Evolutionary conservation across 192 early-diverging fungal genomes (phyloP).

Genomic region (Rhizophagus prolifer): DNA sequence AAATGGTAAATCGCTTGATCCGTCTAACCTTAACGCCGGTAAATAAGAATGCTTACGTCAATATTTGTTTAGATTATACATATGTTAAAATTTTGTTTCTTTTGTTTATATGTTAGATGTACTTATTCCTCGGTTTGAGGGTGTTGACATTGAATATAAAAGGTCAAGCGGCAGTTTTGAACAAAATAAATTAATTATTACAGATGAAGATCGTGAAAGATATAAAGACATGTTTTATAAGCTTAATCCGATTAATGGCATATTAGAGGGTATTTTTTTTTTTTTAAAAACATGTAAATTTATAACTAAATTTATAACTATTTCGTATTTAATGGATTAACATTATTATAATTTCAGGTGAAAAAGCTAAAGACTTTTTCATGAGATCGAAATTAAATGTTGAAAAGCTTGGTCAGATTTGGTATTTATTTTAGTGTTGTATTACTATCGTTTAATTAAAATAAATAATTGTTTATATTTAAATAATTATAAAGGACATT

Average conservation of each 20-base stretch:
- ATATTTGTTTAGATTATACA: neutral
- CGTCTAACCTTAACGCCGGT: conserved; percentile 46
- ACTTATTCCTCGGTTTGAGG: conserved; percentile 62
- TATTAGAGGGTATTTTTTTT: conserved; percentile 29
- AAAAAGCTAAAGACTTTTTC: conserved; percentile 73
- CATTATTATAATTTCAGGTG: conserved; percentile 49
- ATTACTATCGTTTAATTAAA: too few species aligned
- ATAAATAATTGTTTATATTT: neutral
- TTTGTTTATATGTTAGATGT: conserved; percentile 32
- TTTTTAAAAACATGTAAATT: too few species aligned
- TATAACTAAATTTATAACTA: conserved; percentile 5
- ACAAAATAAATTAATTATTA: conserved; percentile 31
- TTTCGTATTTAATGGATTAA: neutral
- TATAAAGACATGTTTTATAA: conserved; percentile 39
- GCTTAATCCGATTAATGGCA: conserved; percentile 36
- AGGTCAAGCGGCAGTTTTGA: too few species aligned
- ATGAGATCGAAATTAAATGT: conserved; percentile 76
- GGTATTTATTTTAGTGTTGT: conserved; percentile 47
- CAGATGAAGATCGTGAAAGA: conserved; percentile 35
- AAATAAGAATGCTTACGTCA: neutral
- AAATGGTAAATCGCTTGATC: conserved; percentile 58
- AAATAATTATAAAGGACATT: conserved; percentile 52
- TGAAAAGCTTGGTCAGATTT: conserved; percentile 78
- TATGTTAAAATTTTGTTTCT: neutral
- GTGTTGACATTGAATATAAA: conserved; percentile 34